These are phyloP conservation scores for Mycena alexandri DNA, from an alignment of 768 basidiomycete species.

Conservation along the genomic window DNA sequence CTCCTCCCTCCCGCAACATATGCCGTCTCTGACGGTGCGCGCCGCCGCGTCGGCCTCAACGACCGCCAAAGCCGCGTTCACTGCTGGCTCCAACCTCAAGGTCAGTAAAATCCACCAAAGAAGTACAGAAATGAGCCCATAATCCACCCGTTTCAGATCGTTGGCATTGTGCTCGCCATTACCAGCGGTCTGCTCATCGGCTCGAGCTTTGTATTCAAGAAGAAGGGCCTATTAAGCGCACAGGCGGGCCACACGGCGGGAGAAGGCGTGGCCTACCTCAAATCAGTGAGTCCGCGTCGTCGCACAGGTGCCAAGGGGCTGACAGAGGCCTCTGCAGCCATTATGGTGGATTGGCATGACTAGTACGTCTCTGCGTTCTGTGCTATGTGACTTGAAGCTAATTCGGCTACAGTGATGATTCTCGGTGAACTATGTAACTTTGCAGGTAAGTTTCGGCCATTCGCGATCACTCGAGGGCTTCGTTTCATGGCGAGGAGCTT, in stretches of 20 bases:
- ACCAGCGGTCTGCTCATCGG: conserved; percentile 91
- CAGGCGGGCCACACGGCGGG: conserved; percentile 85
- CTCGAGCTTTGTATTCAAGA: conserved; percentile 96
- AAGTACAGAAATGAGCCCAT: not conserved
- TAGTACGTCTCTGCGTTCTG: conserved; percentile 59
- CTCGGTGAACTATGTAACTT: conserved; percentile 90
- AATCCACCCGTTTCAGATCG: conserved; percentile 57
- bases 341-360: conserved; percentile 97
- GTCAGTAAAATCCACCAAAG: conserved; percentile 7
- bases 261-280: conserved; percentile 94
- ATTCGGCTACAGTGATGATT: conserved; percentile 80
- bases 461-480: not conserved
- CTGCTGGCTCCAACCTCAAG: conserved; percentile 20
- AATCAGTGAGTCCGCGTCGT: conserved; percentile 72
- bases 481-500: not conserved
- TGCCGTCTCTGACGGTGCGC: conserved; percentile 10
- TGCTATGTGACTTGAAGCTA: not conserved
- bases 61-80: conserved; percentile 9
- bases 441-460: conserved; percentile 66
- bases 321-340: conserved; percentile 55
- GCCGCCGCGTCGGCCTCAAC: conserved; percentile 11
- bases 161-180: conserved; percentile 84
- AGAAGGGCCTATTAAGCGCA: conserved; percentile 88
- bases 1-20: conserved; percentile 4
- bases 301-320: conserved; percentile 29